Conservation (phyloP, 1,284 basidiomycete species). For the Cutaneotrichosporon dermatis region DNA sequence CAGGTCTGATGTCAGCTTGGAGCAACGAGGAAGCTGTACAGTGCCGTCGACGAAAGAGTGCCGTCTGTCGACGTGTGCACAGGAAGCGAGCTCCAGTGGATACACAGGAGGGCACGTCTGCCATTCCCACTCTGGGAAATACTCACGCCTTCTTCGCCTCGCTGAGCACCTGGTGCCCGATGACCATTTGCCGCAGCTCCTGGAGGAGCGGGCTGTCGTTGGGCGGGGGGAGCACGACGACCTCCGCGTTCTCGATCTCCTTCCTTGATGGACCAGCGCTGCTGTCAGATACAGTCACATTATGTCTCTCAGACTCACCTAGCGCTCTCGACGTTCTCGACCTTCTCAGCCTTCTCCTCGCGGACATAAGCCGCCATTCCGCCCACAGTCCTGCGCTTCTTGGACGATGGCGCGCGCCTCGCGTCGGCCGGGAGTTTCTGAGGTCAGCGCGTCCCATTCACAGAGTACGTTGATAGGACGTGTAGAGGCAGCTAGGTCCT, state of each 20-base stretch:
- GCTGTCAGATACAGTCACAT: not conserved
- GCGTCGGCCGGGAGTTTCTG: slow-evolving; percentile 7
- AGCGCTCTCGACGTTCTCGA: not conserved
- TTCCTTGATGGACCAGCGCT: no score
- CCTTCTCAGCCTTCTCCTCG: no score
- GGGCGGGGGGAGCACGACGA: slow-evolving; percentile 26
- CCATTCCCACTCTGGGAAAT: no score
- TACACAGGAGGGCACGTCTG: no score
- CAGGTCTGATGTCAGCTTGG: slow-evolving; percentile 23
- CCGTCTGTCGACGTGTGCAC: not conserved
- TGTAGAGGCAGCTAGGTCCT: no score
- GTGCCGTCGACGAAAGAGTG: no score
- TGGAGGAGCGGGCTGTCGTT: slow-evolving; percentile 28
- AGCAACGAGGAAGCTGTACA: no score
- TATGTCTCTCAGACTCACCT: no score
- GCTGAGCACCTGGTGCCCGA: slow-evolving; percentile 31
- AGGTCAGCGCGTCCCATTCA: not conserved
- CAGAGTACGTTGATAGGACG: no score
- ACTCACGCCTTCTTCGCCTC: slow-evolving; percentile 41
- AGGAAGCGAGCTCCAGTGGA: no score
- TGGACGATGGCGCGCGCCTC: not conserved
- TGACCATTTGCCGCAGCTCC: slow-evolving; percentile 42
- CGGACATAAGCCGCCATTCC: not conserved
- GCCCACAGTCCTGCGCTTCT: slow-evolving; percentile 1
- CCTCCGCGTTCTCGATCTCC: not conserved